A percentile compares a stretch with the other conserved stretches of the same genome.
phyloP scores from a whole-genome alignment of 106 monocot genomes.

The Allium fistulosum region DNA sequence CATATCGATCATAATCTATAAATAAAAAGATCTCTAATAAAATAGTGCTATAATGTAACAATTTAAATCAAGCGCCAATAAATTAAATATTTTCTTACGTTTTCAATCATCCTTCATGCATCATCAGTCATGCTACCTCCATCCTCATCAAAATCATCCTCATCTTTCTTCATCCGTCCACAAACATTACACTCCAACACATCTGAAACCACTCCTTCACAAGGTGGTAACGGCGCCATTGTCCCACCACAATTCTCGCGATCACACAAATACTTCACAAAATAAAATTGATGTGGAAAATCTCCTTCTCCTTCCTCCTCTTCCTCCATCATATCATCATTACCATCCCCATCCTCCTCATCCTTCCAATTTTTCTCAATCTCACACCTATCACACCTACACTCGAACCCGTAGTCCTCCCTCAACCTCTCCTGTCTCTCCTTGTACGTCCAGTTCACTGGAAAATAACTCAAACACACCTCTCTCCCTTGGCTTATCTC shows the following conservation, averaged over 20 bases:
- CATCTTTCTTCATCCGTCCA: constrained; percentile 43
- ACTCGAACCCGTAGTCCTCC: constrained; percentile 79
- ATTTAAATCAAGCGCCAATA: neutral
- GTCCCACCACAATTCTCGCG: constrained; percentile 76
- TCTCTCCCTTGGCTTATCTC: constrained; percentile 73
- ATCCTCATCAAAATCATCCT: constrained; percentile 10
- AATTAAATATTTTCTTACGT: neutral
- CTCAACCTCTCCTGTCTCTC: constrained; percentile 67
- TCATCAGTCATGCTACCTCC: constrained; percentile 31
- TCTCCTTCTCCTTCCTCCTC: constrained; percentile 24
- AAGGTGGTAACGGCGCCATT: constrained; percentile 73
- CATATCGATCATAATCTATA: neutral
- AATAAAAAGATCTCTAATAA: neutral
- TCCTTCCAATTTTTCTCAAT: constrained; percentile 84
- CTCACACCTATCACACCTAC: constrained; percentile 70
- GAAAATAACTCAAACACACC: constrained; percentile 87
- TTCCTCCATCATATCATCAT: constrained; percentile 31
- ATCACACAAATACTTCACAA: constrained; percentile 68
- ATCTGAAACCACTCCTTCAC: constrained; percentile 28
- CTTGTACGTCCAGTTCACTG: constrained; percentile 59
- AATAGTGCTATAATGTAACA: neutral
- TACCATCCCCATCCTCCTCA: constrained; percentile 32
- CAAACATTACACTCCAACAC: constrained; percentile 90
- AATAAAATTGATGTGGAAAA: constrained; percentile 86
- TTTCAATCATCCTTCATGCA: neutral